Evolutionary conservation across 805 yeast species (phyloP), one percentile per base, ranked within the genome.

Genomic region (Yamadazyma laniorum): DNA sequence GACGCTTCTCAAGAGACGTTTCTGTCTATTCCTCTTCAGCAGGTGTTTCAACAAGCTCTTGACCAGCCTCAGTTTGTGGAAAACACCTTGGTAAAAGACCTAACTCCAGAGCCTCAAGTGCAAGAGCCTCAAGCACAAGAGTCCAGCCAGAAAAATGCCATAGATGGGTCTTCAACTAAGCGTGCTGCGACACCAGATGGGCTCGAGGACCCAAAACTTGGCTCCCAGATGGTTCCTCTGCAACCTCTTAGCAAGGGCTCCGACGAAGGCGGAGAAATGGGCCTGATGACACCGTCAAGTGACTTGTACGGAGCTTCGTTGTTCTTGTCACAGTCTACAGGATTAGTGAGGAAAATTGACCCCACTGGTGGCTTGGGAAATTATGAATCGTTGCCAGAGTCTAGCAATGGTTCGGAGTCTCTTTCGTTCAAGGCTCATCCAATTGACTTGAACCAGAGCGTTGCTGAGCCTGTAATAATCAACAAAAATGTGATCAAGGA

Each of bases 221-320:
- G 21, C 12, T 21, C 37, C 8, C 37, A 28, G 6, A 28, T 9
- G 19, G 23, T 21, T 9, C 9, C 6, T 6, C 18, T 12, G 4
- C 30, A 34, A 34, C 17, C 17, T 12, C 25, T 25, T 17, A 14
- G 26, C 18, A 32, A 14, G 14, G 21, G 14, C 11, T n/a, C 6
- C 11, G 28, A 34, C 6, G 17, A 25, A 13, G 29, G 17, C 13
- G 14, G 16, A 7, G 30, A 34, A 22, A 6, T 34, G 9, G 31
- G 26, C 18, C 29, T 25, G 14, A 35, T 35, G 29, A 35, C 39
- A 16, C 40, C 44, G 7, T 43, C 56, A 22, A 55, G 50, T 19
- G 65, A 66, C 42, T 32, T 67, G 32, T 68, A 68, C 43, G 72
- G 73, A 5, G 73, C 73, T 3, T 65, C 71, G 7, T 48, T 68